phyloP scores from a whole-genome alignment of 2,329 filamentous ascomycete species.

The Colletotrichum cordylinicola region DNA sequence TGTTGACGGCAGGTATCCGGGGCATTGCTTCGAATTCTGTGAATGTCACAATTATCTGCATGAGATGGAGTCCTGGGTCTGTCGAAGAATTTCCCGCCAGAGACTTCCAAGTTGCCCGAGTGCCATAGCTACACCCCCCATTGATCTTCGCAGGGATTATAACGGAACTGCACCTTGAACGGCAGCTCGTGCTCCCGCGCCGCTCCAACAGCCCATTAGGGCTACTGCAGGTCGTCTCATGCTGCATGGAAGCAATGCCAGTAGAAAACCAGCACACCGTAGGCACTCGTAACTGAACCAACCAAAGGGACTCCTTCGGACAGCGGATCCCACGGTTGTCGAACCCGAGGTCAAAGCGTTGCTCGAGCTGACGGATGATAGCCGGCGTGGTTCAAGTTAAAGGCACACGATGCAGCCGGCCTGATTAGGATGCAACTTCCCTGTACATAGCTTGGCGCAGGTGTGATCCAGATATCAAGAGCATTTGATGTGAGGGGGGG shows the following conservation, averaged over 20 bases:
- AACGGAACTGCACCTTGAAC: background rate
- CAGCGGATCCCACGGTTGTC: background rate
- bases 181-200: slow-evolving; percentile 1
- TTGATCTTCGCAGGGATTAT: slow-evolving; percentile 17
- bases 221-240: slow-evolving; percentile 17
- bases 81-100: background rate
- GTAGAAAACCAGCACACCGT: background rate
- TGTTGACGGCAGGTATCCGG: background rate
- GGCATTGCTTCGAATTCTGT: background rate
- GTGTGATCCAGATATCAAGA: background rate
- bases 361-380: background rate
- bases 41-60: background rate
- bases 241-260: background rate
- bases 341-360: background rate
- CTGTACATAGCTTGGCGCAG: background rate
- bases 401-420: slow-evolving; percentile 6
- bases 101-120: background rate
- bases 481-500: background rate
- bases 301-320: background rate
- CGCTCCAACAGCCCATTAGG: background rate
- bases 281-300: background rate
- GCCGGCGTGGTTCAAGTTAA: background rate
- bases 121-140: background rate
- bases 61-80: slow-evolving; percentile 11
- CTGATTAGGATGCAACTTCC: background rate